phyloP scores from a whole-genome alignment of 2,329 filamentous ascomycete species.

The Cordyceps farinosa region DNA sequence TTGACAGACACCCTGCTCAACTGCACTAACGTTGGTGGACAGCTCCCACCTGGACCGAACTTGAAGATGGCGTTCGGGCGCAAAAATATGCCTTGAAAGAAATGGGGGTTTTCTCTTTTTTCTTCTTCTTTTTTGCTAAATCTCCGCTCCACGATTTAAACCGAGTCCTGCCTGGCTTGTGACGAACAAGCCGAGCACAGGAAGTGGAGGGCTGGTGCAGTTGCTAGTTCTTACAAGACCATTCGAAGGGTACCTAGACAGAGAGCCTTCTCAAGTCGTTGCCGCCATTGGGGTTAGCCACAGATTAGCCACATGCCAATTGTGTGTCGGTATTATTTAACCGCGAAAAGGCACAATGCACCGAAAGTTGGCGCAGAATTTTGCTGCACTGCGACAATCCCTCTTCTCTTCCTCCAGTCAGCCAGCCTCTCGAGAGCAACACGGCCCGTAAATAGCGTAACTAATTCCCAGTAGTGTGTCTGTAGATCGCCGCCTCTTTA shows the following conservation, averaged over 20 bases:
- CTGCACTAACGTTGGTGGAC: neutral
- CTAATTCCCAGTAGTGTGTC: neutral
- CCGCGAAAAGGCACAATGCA: too few relatives aligned
- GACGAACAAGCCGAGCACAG: neutral
- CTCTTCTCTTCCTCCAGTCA: neutral
- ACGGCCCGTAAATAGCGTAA: neutral
- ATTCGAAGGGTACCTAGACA: neutral
- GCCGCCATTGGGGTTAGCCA: neutral
- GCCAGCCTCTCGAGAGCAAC: neutral
- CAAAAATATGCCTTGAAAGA: neutral
- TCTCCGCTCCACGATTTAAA: neutral
- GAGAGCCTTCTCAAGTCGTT: neutral
- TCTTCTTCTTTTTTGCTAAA: neutral
- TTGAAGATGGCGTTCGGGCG: slow-evolving; percentile 8
- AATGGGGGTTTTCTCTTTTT: too few relatives aligned
- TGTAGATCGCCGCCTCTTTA: neutral
- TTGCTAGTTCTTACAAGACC: neutral
- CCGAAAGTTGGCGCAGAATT: too few relatives aligned
- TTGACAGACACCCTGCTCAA: neutral
- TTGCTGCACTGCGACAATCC: neutral
- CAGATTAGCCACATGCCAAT: neutral
- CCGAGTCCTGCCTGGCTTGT: neutral
- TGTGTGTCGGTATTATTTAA: neutral
- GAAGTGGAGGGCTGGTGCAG: neutral
- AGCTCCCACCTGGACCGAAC: neutral